Evolutionary conservation across 352 stramenopile genomes (phyloP).

Genomic region (Sclerospora graminicola): DNA sequence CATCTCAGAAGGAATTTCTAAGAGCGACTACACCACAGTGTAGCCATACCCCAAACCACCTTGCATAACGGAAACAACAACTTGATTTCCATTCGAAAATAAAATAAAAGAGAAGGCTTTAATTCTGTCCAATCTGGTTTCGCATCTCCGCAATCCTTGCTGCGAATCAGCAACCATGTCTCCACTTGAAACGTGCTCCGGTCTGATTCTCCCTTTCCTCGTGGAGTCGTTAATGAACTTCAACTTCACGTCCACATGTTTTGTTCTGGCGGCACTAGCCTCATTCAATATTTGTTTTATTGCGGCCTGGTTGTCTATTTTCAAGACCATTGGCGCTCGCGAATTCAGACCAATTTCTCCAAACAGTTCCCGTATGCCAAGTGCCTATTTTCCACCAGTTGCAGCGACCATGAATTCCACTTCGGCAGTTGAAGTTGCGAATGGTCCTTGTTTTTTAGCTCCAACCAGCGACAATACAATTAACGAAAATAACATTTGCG

Average conservation of each 20-base stretch:
- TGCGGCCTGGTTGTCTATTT: neutral
- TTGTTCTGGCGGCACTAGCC: neutral
- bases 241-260: neutral
- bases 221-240: neutral
- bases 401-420: neutral
- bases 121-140: too few relatives aligned
- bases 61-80: too few relatives aligned
- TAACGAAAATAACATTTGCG: neutral
- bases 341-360: neutral
- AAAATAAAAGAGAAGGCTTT: too few relatives aligned
- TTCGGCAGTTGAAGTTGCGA: neutral
- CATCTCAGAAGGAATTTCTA: too few relatives aligned
- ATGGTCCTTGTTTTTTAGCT: neutral
- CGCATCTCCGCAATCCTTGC: too few relatives aligned
- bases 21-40: too few relatives aligned
- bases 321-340: neutral
- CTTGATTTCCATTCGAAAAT: too few relatives aligned
- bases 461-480: neutral
- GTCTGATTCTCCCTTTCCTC: neutral
- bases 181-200: neutral
- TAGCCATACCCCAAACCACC: too few relatives aligned
- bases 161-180: too few relatives aligned
- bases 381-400: neutral
- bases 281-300: neutral
- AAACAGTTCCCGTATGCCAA: neutral